Base-by-base conservation (phyloP, 2,329 filamentous ascomycete species). In the Zarea fungicola region DNA sequence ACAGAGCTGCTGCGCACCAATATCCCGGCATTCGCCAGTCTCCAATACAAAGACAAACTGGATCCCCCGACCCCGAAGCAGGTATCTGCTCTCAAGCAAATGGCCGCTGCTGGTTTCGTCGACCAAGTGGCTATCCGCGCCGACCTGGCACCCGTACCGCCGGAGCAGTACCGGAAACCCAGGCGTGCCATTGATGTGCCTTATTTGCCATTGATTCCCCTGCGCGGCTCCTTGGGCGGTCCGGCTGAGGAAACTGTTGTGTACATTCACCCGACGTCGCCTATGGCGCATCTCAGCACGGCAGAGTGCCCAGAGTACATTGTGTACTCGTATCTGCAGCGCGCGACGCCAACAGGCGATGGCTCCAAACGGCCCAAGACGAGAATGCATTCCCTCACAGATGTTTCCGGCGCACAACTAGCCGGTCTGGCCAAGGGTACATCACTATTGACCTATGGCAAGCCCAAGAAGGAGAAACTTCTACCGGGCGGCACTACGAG, bases 91-190 rank as follows among this genome's bases (percentile, higher is more conserved):
- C 74, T 99, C 23, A 95, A 95, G 65, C 89, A 96, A 62, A 95
- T 97, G 70, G 83, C 89, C 19, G 89, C 92, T 0, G 86, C 89
- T 0, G 93, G 92, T 1, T 97, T 96, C 70, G 83, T 97, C 60
- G 93, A 99, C 66, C 87, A 96, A 57, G 80, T 99, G 34, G 93
- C 93, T 39, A 90, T 97, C 57, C 87, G 93, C 52, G 89, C 88
- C 4, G 92, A 99, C 65, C 73, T 89, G n/a, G 77, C 89, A 0
- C 88, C 89, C 1, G 77, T 76, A 11, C 87, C 88, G 1, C 83
- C 84, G 1, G 82, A 85, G 53, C 68, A 77, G 46, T 68, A 74
- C 39, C 76, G 85, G 16, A 89, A 87, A 53, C 88, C 91, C 0
- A 83, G 81, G 43, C 81, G 90, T n/a, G 87, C 91, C 2, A 95